Percentiles rank a stretch among this genome's conserved stretches.
Conservation (phyloP, 139 green algal genomes). For the Chlamydomonas incerta region DNA sequence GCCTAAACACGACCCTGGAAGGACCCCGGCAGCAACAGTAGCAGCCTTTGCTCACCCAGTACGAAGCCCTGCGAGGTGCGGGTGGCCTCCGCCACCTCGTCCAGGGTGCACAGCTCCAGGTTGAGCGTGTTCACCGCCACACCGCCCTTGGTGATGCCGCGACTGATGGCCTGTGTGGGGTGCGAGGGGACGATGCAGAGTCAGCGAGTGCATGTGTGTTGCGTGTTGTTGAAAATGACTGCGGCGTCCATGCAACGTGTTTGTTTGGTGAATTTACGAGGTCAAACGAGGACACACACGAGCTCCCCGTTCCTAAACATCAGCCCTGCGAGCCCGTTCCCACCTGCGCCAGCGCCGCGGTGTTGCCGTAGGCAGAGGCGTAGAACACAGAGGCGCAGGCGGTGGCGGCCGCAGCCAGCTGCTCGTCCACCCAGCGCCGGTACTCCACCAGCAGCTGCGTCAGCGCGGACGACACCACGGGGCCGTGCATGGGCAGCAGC, state of each 20-base stretch:
- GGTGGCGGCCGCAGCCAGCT: slow-evolving; percentile 46
- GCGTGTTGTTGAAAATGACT: too few relatives aligned
- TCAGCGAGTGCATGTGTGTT: not conserved
- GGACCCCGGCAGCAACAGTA: too few relatives aligned
- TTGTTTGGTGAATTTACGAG: too few relatives aligned
- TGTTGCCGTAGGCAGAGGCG: slow-evolving; percentile 97
- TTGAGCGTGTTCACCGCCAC: slow-evolving; percentile 94
- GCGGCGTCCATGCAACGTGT: too few relatives aligned
- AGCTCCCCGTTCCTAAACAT: too few relatives aligned
- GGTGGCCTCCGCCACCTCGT: slow-evolving; percentile 82
- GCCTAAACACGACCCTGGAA: too few relatives aligned
- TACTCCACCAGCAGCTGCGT: slow-evolving; percentile 20
- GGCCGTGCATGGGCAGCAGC: slow-evolving; percentile 91
- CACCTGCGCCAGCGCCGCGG: slow-evolving; percentile 90
- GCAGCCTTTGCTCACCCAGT: too few relatives aligned
- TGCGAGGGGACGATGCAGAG: too few relatives aligned
- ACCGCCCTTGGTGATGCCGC: slow-evolving; percentile 87
- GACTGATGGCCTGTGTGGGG: slow-evolving; percentile 76
- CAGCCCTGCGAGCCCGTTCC: too few relatives aligned
- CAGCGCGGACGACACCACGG: slow-evolving; percentile 71
- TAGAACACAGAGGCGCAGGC: slow-evolving; percentile 89
- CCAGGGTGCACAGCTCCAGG: slow-evolving; percentile 79
- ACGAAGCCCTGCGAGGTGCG: slow-evolving; percentile 82
- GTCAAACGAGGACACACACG: too few relatives aligned
- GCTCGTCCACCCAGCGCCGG: slow-evolving; percentile 43